Evolutionary conservation across 345 rosid genomes (phyloP).

Genomic region (Linum lewisii): DNA sequence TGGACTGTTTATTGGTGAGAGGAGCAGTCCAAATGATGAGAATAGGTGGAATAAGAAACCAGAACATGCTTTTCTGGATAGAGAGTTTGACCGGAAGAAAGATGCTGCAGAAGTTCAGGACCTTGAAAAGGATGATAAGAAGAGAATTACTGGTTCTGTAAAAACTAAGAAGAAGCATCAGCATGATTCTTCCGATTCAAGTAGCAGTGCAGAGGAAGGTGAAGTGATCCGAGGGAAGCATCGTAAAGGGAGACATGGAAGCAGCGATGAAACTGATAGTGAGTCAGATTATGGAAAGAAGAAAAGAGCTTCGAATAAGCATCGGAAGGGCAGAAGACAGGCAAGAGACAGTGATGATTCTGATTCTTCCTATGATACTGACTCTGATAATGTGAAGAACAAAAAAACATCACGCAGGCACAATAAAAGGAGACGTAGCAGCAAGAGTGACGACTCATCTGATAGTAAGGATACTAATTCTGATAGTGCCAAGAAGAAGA

Average conservation of each 20-base stretch:
- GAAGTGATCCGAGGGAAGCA: conserved; percentile 34
- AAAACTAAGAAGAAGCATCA: conserved; percentile 21
- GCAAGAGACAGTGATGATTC: conserved; percentile 20
- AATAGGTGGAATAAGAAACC: conserved; percentile 33
- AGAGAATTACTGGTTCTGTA: conserved; percentile 7
- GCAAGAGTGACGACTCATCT: conserved; percentile 18
- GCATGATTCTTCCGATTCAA: conserved; percentile 45
- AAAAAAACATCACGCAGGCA: not conserved
- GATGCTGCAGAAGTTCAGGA: not conserved
- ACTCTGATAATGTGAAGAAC: conserved; percentile 10
- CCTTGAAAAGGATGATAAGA: conserved; percentile 28
- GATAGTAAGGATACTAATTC: conserved; percentile 6
- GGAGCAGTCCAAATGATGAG: conserved; percentile 27
- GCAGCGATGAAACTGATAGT: conserved; percentile 26
- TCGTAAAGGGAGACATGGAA: conserved; percentile 14
- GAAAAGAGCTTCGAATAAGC: conserved; percentile 26
- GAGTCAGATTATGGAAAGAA: conserved; percentile 23
- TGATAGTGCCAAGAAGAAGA: conserved; percentile 3
- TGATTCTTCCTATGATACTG: not conserved
- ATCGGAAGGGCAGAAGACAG: conserved; percentile 27
- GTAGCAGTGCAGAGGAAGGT: conserved; percentile 23
- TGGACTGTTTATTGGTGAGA: conserved; percentile 15
- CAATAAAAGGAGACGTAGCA: conserved; percentile 26
- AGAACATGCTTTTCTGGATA: conserved; percentile 65
- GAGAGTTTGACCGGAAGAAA: conserved; percentile 39